These are phyloP conservation scores for Podaxis mareebaensis DNA, from an alignment of 768 basidiomycete species.

Conservation along the genomic window DNA sequence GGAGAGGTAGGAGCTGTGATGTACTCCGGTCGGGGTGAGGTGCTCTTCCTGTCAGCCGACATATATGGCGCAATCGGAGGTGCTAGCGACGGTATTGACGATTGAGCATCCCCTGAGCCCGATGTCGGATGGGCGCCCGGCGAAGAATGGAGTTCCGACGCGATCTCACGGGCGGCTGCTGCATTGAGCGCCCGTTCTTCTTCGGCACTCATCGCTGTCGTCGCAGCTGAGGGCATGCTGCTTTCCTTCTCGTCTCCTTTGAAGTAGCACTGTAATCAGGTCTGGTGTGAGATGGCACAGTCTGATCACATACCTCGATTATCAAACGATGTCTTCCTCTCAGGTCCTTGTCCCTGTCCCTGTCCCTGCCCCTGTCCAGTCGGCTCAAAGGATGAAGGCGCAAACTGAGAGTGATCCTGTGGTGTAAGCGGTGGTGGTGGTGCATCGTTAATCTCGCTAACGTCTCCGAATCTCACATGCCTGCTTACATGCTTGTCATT, in stretches of 20 bases:
- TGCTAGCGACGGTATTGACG: background rate
- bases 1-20: constrained; percentile 18
- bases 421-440: constrained; percentile 27
- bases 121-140: background rate
- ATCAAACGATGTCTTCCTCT: background rate
- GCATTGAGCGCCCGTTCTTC: constrained; percentile 58
- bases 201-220: constrained; percentile 30
- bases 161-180: constrained; percentile 69
- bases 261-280: background rate
- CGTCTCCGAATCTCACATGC: constrained; percentile 47
- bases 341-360: background rate
- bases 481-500: constrained; percentile 28
- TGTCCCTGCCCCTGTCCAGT: background rate
- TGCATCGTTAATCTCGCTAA: constrained; percentile 39
- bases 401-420: constrained; percentile 14
- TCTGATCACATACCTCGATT: background rate
- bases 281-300: too few relatives aligned
- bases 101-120: background rate
- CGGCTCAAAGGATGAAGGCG: background rate
- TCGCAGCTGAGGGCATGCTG: constrained; percentile 36
- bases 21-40: constrained; percentile 39
- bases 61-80: constrained; percentile 6
- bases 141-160: constrained; percentile 57
- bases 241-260: background rate
- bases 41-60: constrained; percentile 17